Base-by-base conservation (phyloP, 1,139 yeast genomes). In the Scheffersomyces cryptocercus region DNA sequence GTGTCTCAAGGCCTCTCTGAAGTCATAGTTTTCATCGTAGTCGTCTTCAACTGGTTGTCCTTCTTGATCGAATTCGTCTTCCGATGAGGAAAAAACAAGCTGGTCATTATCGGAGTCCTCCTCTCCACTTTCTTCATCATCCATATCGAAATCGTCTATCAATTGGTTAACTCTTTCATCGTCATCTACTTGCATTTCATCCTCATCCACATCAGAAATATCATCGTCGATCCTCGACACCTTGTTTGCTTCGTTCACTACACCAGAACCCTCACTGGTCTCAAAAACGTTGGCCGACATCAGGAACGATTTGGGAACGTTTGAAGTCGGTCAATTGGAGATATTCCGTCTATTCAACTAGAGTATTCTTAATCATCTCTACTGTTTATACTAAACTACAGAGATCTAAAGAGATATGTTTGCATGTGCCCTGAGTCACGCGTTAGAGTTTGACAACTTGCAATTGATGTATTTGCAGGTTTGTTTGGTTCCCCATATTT, bases 1-100 rank as follows among this genome's bases (percentile, higher is more conserved):
- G 51, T 78, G 79, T 56, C 87, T 68, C 43, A 85, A 69, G 1
- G 85, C 85, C 55, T 84, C 83, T 64, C 78, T 72, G 49, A 84
- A 81, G 40, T 69, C 70, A 47, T 67, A 73, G 35, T 68, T 73
- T 28, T 75, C 81, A 46, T 73, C 74, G 34, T 67, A 64, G 40
- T 71, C 74, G 46, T 70, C 74, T 35, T 68, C 68, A 8, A 57
- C 54, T 29, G 55, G 53, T 4, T 46, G 37, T 4, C 55, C 65
- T 20, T 60, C 53, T 24, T 53, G 58, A 15, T 56, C 68, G 26
- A 52, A 50, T 5, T 58, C 66, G 16, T 61, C 64, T 32, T 60
- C 65, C 0, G 62, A 54, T 0, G 56, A 46, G 10, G 53, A 52
- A n/a, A 52, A 49, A 11, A 54, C 38, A 14, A 49, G 39, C 34